phyloP scores from a whole-genome alignment of 352 stramenopile genomes.

The Pilasporangium apinafurcum region DNA sequence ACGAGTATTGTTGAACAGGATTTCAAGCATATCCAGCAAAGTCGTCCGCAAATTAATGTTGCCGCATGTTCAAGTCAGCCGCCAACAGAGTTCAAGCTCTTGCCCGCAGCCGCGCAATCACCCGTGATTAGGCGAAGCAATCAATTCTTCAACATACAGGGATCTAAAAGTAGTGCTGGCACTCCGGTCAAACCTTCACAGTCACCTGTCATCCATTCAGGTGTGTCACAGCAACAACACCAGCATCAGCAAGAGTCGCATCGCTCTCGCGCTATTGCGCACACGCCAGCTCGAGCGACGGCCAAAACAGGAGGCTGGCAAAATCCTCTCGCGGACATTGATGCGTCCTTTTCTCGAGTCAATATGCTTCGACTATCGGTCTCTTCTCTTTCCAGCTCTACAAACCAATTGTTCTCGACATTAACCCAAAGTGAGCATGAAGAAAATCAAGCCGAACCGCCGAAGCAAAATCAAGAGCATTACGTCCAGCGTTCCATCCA shows the following conservation, averaged over 20 bases:
- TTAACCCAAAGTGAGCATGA: slow-evolving; percentile 3
- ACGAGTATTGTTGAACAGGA: background rate
- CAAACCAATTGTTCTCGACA: slow-evolving; percentile 7
- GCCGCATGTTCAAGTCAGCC: background rate
- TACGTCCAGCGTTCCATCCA: background rate
- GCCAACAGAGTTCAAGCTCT: slow-evolving; percentile 25
- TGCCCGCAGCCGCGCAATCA: slow-evolving; percentile 17
- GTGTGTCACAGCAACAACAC: too few relatives aligned
- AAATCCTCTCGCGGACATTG: slow-evolving; percentile 37
- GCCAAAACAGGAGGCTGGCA: too few relatives aligned
- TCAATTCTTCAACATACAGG: too few relatives aligned
- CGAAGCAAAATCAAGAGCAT: background rate
- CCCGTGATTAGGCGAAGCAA: slow-evolving; percentile 8
- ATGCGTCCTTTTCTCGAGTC: slow-evolving; percentile 23
- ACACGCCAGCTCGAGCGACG: too few relatives aligned
- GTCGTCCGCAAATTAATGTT: too few relatives aligned
- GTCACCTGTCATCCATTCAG: too few relatives aligned
- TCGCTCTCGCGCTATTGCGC: too few relatives aligned
- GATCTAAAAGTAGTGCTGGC: too few relatives aligned
- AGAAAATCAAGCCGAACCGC: background rate
- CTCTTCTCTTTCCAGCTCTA: slow-evolving; percentile 14
- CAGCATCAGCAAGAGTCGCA: background rate
- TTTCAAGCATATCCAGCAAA: slow-evolving; percentile 7
- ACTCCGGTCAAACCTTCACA: too few relatives aligned
- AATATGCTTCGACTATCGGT: slow-evolving; percentile 21